Evolutionary conservation across 768 basidiomycete genomes (phyloP).

Genomic region (Pleurotus cornucopiae): DNA sequence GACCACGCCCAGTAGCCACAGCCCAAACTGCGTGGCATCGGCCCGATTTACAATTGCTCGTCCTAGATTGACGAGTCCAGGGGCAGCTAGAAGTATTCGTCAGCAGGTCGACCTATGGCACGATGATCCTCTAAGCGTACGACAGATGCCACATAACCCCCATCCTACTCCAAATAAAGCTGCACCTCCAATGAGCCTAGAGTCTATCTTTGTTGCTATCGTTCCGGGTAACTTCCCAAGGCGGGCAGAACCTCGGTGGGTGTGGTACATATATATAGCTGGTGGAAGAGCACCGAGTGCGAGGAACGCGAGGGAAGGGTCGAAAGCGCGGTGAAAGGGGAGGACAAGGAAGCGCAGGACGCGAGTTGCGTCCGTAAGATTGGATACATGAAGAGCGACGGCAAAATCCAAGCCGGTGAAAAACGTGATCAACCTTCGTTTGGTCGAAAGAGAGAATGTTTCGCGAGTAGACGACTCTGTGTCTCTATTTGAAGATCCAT

Average conservation of each 20-base stretch:
- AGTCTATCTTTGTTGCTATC: conserved; percentile 32
- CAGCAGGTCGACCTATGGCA: background rate
- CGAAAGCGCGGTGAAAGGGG: conserved; percentile 45
- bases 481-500: conserved; percentile 5
- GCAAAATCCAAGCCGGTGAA: conserved; percentile 47
- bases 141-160: conserved; percentile 59
- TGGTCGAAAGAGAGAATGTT: conserved; percentile 10
- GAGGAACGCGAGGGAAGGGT: conserved; percentile 52
- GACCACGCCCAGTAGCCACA: conserved; percentile 38
- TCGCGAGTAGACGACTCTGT: conserved; percentile 7
- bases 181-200: conserved; percentile 43
- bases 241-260: conserved; percentile 40
- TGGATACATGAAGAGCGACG: conserved; percentile 48
- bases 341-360: conserved; percentile 51
- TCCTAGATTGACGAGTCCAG: conserved; percentile 59
- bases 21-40: conserved; percentile 25
- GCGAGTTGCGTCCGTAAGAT: conserved; percentile 43
- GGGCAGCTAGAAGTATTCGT: conserved; percentile 41
- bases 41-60: conserved; percentile 35
- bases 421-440: conserved; percentile 36
- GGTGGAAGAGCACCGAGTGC: conserved; percentile 50
- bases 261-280: conserved; percentile 38
- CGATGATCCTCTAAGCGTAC: conserved; percentile 31
- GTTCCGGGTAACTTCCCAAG: conserved; percentile 27
- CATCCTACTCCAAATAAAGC: conserved; percentile 60